Base-by-base conservation (phyloP, 805 yeast genomes). In the Yamadazyma olivae region DNA sequence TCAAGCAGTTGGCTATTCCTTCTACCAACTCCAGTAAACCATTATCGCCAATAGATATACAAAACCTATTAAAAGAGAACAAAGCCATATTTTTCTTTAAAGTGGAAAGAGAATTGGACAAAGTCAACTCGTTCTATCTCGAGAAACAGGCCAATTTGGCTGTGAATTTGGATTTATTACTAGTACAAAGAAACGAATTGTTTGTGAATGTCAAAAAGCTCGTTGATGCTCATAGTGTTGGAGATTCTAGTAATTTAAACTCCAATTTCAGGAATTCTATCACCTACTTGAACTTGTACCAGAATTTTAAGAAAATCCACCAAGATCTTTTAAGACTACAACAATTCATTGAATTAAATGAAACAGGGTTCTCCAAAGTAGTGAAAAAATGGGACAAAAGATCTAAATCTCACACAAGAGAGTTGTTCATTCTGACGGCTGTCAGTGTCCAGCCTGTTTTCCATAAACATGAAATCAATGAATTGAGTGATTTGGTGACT, bases 311-410 rank as follows among this genome's bases (percentile, higher is more conserved):
- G 57, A 81, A 93, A 50, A 87, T 87, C 49, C 83, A 95, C 35
- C 84, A 89, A 48, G 98, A 93, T 59, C 66, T 93, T 44, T 85
- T 84, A 44, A 74, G 95, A 40, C 68, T 93, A 18, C 96, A 93
- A 55, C 97, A 91, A 58, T 93, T 86, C 61, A 88, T 93, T 26
- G 97, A 90, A 59, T 71, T 93, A 40, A 93, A 93, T 56, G 96
- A 90, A 52, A 87, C 95, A 0, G 99, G 99, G 10, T 93, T 93
- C 60, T 81, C 95, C 16, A 93, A 93, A 62, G 97, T 88, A 19
- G 75, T 93, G 51, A 93, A 93, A 59, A 93, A 93, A 64, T 93
- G 99, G 99, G 99, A 93, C 62, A 93, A 93, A 61, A 71, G 97
- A 43, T 88, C 96, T 16, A 89, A 91, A 53, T 86, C 96, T 3